phyloP scores from a whole-genome alignment of 106 monocot genomes.

The Platanthera guangdongensis region DNA sequence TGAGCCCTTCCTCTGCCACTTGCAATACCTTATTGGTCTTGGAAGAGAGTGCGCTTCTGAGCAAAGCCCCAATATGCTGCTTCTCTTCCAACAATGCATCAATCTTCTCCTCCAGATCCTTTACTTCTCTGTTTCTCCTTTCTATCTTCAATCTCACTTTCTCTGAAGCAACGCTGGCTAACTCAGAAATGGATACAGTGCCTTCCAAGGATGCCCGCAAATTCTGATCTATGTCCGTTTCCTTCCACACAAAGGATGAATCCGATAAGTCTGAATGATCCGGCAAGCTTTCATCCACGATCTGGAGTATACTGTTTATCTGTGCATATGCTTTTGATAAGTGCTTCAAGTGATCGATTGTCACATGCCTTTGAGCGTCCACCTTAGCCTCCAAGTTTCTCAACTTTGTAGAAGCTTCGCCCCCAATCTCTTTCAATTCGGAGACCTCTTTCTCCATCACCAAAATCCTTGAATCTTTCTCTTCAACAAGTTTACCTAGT shows the following conservation, averaged over 20 bases:
- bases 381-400: conserved; percentile 52
- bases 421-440: conserved; percentile 25
- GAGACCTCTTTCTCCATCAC: conserved; percentile 42
- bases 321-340: conserved; percentile 49
- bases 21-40: conserved; percentile 59
- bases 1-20: conserved; percentile 72
- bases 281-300: conserved; percentile 15
- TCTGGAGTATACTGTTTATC: conserved; percentile 32
- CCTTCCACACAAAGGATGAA: conserved; percentile 66
- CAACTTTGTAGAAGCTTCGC: conserved; percentile 40
- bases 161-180: conserved; percentile 43
- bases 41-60: conserved; percentile 71
- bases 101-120: conserved; percentile 38
- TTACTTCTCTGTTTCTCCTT: conserved; percentile 27
- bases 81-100: conserved; percentile 61
- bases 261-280: conserved; percentile 38
- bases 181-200: conserved; percentile 42
- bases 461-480: conserved; percentile 29
- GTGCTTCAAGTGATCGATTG: conserved; percentile 67
- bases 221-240: conserved; percentile 64
- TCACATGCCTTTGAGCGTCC: conserved; percentile 55
- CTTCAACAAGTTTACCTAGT: conserved; percentile 28
- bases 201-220: conserved; percentile 45
- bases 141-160: conserved; percentile 47
- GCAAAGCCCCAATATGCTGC: conserved; percentile 74